Percentiles rank a stretch among this genome's conserved stretches.
phyloP scores from a whole-genome alignment of 2,329 filamentous ascomycete genomes.

The Ascosphaera aggregata region DNA sequence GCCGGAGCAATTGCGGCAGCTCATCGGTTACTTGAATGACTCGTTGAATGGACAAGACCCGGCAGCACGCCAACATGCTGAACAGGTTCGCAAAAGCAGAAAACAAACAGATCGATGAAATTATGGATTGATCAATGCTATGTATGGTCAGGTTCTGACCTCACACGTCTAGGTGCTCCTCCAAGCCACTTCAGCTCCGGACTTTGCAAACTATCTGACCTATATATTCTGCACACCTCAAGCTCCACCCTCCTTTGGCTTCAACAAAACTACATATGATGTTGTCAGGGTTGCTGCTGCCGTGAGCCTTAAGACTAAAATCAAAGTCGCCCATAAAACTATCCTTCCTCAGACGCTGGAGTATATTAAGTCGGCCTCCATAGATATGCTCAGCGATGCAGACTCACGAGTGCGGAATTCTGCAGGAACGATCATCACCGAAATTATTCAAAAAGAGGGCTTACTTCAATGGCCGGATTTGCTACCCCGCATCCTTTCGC shows the following conservation, averaged over 20 bases:
- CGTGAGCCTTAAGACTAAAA: conserved; percentile 89
- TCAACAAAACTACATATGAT: conserved; percentile 40
- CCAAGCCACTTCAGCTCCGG: conserved; percentile 68
- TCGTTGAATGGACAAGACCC: conserved; percentile 70
- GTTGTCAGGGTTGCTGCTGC: conserved; percentile 68
- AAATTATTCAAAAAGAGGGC: conserved; percentile 64
- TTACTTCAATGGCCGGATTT: conserved; percentile 81
- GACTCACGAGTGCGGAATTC: conserved; percentile 67
- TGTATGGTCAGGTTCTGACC: conserved; percentile 2
- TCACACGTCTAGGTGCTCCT: conserved; percentile 67
- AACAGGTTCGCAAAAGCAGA: conserved; percentile 40
- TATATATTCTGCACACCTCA: conserved; percentile 61
- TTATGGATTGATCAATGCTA: no score
- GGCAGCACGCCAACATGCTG: conserved; percentile 66
- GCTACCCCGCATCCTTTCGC: conserved; percentile 54
- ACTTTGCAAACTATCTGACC: conserved; percentile 93
- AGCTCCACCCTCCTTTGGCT: conserved; percentile 28
- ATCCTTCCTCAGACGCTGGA: conserved; percentile 50
- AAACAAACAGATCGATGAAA: conserved; percentile 3
- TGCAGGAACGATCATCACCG: conserved; percentile 82
- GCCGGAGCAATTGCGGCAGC: conserved; percentile 67
- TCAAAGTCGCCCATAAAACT: conserved; percentile 49
- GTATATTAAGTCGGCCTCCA: conserved; percentile 58
- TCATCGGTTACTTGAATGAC: conserved; percentile 73
- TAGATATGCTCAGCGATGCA: conserved; percentile 58